Conservation (phyloP, 129 eudicot genomes). For the Tagetes erecta region DNA sequence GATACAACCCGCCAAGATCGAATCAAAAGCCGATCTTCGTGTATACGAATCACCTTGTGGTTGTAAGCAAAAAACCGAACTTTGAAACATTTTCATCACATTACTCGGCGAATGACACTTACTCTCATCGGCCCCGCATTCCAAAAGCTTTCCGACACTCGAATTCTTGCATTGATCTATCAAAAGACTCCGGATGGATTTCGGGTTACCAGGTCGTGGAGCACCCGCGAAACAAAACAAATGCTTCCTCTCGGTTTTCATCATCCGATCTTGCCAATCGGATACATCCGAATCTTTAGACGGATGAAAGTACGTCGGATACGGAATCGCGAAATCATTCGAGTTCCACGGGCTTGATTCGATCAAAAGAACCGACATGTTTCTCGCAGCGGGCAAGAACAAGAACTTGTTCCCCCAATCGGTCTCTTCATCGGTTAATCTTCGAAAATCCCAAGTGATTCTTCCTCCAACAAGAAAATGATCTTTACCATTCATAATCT, state of each 20-base stretch:
- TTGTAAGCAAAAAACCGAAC: constrained; percentile 83
- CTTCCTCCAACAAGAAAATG: constrained; percentile 95
- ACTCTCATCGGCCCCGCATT: constrained; percentile 69
- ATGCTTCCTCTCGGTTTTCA: constrained; percentile 53
- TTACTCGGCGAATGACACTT: constrained; percentile 85
- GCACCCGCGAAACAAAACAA: constrained; percentile 94
- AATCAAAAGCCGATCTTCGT: constrained; percentile 87
- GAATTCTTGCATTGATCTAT: constrained; percentile 70
- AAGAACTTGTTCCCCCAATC: constrained; percentile 95
- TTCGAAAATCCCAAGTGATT: constrained; percentile 86
- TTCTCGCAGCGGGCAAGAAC: constrained; percentile 75
- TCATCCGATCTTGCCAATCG: constrained; percentile 83
- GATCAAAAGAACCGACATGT: constrained; percentile 87
- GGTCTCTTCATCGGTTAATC: constrained; percentile 52
- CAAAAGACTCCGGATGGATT: constrained; percentile 73
- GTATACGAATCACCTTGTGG: constrained; percentile 91
- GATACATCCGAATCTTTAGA: constrained; percentile 66
- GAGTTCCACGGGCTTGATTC: constrained; percentile 91
- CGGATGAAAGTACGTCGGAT: constrained; percentile 94
- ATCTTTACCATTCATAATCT: constrained; percentile 72
- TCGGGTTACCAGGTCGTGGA: constrained; percentile 66
- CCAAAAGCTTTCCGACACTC: constrained; percentile 55
- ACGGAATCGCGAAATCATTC: constrained; percentile 82
- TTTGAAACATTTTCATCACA: constrained; percentile 87
- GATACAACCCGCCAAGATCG: constrained; percentile 93